These are phyloP conservation scores for Penicillium sp. DNA, from an alignment of 2,329 filamentous ascomycete genomes.

Conservation along the genomic window DNA sequence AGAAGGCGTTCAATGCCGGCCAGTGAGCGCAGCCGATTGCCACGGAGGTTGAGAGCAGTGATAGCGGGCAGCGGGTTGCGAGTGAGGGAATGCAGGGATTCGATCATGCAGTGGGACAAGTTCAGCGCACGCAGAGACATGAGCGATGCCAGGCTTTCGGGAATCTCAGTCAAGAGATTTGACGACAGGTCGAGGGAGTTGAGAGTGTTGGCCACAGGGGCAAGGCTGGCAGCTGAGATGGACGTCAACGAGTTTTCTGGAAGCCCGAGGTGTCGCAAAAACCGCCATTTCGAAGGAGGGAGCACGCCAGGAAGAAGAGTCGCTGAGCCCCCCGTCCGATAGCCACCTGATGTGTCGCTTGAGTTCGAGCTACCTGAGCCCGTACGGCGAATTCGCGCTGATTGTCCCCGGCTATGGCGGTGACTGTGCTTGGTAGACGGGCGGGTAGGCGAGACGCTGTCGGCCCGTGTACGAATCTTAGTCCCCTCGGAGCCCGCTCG, in stretches of 20 bases:
- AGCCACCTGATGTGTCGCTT: slow-evolving; percentile 57
- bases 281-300: slow-evolving; percentile 89
- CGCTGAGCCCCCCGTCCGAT: slow-evolving; percentile 67
- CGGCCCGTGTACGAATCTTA: slow-evolving; percentile 49
- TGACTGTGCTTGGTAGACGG: slow-evolving; percentile 72
- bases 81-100: slow-evolving; percentile 82
- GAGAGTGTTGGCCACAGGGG: slow-evolving; percentile 81
- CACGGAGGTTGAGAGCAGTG: slow-evolving; percentile 85
- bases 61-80: slow-evolving; percentile 86
- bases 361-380: slow-evolving; percentile 93
- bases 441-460: slow-evolving; percentile 80
- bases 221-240: slow-evolving; percentile 72
- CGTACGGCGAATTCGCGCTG: slow-evolving; percentile 78
- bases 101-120: slow-evolving; percentile 96
- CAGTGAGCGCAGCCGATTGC: slow-evolving; percentile 82
- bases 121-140: slow-evolving; percentile 90
- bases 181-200: slow-evolving; percentile 90
- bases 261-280: slow-evolving; percentile 86
- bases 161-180: slow-evolving; percentile 92
- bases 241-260: slow-evolving; percentile 88
- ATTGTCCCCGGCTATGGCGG: slow-evolving; percentile 64
- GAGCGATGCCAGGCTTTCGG: slow-evolving; percentile 82
- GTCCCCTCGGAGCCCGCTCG: slow-evolving; percentile 59
- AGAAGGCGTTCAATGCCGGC: slow-evolving; percentile 87
- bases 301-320: slow-evolving; percentile 74